phyloP scores from a whole-genome alignment of 2,329 filamentous ascomycete species.

The Leptographium wingfieldii region DNA sequence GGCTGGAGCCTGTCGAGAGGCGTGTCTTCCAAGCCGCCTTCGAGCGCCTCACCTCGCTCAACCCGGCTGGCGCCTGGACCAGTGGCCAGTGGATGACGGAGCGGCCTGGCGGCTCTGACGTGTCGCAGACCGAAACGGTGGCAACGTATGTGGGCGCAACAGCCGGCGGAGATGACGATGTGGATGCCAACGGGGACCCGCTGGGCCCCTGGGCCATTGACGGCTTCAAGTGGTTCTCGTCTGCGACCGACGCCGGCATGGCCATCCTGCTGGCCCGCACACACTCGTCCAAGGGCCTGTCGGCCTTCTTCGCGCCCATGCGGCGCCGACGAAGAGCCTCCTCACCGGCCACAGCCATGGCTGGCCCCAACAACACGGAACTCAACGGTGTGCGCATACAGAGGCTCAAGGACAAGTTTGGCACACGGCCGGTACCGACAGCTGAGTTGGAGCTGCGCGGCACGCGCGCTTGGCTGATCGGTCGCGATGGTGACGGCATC shows the following conservation, averaged over 20 bases:
- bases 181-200: slow-evolving; percentile 18
- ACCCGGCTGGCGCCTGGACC: slow-evolving; percentile 47
- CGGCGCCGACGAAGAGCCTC: slow-evolving; percentile 23
- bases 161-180: slow-evolving; percentile 9
- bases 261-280: slow-evolving; percentile 52
- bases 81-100: slow-evolving; percentile 73
- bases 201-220: slow-evolving; percentile 47
- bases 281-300: slow-evolving; percentile 33
- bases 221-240: slow-evolving; percentile 64
- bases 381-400: slow-evolving; percentile 58
- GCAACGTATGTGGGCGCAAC: slow-evolving; percentile 23
- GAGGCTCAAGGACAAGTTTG: slow-evolving; percentile 60
- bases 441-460: slow-evolving; percentile 55
- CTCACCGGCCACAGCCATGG: slow-evolving; percentile 15
- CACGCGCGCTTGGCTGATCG: slow-evolving; percentile 55
- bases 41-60: slow-evolving; percentile 37
- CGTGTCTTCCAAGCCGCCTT: slow-evolving; percentile 40
- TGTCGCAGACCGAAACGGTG: slow-evolving; percentile 53
- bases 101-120: slow-evolving; percentile 54
- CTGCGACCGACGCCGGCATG: slow-evolving; percentile 53
- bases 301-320: slow-evolving; percentile 54
- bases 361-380: slow-evolving; percentile 22
- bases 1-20: slow-evolving; percentile 18
- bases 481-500: slow-evolving; percentile 52
- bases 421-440: slow-evolving; percentile 56